Evolutionary conservation across 495 filamentous ascomycete genomes (phyloP), one percentile per base, ranked within the genome.

Genomic region (Podospora pseudocomata): DNA sequence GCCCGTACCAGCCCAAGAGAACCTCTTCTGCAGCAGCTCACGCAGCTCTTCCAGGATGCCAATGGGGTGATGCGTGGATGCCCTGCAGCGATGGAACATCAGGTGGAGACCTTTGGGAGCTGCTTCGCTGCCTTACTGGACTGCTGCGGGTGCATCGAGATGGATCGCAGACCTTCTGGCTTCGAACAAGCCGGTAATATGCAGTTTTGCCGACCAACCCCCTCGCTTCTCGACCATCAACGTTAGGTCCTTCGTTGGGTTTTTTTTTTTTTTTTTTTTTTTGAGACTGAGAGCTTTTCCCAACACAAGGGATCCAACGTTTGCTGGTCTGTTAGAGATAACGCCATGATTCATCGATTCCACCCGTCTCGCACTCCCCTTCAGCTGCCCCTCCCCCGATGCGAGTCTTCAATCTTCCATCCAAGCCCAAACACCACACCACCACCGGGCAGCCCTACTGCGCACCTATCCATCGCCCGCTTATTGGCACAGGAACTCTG

Each of bases 41-140:
- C 5, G 9, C 13, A 49, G 9, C 9, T 11, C 39, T 26, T 20
- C 55, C 55, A 58, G 55, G 55, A 19, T 26, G 55, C 55, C 55
- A 58, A 26, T 58, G 55, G 55, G 23, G 23, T 20, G 55, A 58
- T 58, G n/a, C 55, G 23, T 58, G 55, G 55, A 58, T 58, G 55
- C 55, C n/a, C n/a, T 19, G 55, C 55, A 58, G n/a, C 55, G 23
- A 19, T 23, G 55, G 39, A 49, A 13, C 55, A 23, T 23, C 55
- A 26, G 55, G 55, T 49, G 39, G 39, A 0, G 39, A 49, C 39
- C 39, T 49, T 49, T 49, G 39, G 55, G 55, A 58, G 55, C 55
- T 58, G 55, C 4, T 58, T 58, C 55, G n/a, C 39, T 49, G 39
- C 39, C 39, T 49, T 49, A 49, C 39, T 49, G 39, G 39, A 49